Evolutionary conservation across 768 basidiomycete genomes (phyloP).

Genomic region (Suillus tomentosus): DNA sequence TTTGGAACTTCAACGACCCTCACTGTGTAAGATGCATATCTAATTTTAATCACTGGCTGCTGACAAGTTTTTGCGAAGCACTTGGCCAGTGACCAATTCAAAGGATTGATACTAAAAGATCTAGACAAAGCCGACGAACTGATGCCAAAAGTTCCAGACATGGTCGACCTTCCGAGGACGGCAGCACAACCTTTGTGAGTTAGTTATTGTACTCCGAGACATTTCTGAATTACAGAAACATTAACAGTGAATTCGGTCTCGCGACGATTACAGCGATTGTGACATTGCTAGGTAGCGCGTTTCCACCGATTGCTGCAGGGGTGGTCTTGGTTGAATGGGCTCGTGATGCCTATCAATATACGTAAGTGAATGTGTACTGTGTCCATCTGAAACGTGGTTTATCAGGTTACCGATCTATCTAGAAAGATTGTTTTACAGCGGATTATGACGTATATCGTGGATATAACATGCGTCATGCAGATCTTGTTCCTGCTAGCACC

Average conservation of each 20-base stretch:
- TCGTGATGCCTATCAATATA: conserved; percentile 6
- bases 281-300: not conserved
- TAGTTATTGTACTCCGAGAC: not conserved
- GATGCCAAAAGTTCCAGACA: conserved; percentile 10
- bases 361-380: conserved; percentile 6
- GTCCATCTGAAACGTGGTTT: not conserved
- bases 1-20: conserved; percentile 24
- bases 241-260: conserved; percentile 6
- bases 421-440: conserved; percentile 9
- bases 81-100: conserved; percentile 12
- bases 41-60: not conserved
- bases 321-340: conserved; percentile 7
- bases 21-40: conserved; percentile 1
- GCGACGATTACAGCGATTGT: not conserved
- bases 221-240: not conserved
- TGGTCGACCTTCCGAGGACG: conserved; percentile 1
- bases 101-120: conserved; percentile 9
- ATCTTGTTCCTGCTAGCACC: conserved; percentile 20
- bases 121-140: conserved; percentile 5
- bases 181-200: conserved; percentile 6
- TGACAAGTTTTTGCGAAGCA: conserved; percentile 3
- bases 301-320: conserved; percentile 3
- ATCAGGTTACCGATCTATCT: not conserved
- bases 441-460: conserved; percentile 29
- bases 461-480: conserved; percentile 29